phyloP scores from a whole-genome alignment of 352 stramenopile genomes.

The Globisporangium apiculatum region DNA sequence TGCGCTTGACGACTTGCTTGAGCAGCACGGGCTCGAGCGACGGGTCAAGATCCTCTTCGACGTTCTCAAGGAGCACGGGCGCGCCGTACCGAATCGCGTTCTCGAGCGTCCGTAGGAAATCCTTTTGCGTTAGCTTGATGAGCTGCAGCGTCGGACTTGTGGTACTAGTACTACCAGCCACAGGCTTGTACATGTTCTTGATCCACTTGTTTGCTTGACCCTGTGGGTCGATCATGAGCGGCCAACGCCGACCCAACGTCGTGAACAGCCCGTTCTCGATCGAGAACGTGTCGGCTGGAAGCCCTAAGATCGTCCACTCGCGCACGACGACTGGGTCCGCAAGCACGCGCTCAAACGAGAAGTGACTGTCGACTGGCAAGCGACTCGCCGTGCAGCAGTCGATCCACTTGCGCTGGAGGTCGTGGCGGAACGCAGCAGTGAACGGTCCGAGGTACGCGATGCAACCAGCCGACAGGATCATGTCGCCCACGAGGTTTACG shows the following conservation, averaged over 20 bases:
- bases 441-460: slow-evolving; percentile 92
- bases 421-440: slow-evolving; percentile 76
- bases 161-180: too few species aligned
- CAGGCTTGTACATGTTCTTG: slow-evolving; percentile 87
- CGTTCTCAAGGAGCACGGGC: slow-evolving; percentile 91
- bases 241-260: slow-evolving; percentile 86
- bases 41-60: slow-evolving; percentile 92
- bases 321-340: slow-evolving; percentile 83
- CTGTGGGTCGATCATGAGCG: slow-evolving; percentile 93
- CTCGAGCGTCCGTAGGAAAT: slow-evolving; percentile 90
- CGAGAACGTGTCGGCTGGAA: slow-evolving; percentile 90
- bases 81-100: slow-evolving; percentile 89
- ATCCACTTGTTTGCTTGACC: slow-evolving; percentile 93
- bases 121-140: slow-evolving; percentile 90
- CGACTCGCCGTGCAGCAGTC: slow-evolving; percentile 63
- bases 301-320: slow-evolving; percentile 90
- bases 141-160: slow-evolving; percentile 70
- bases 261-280: slow-evolving; percentile 92
- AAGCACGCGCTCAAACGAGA: slow-evolving; percentile 81
- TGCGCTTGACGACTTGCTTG: slow-evolving; percentile 92
- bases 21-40: slow-evolving; percentile 89
- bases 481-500: slow-evolving; percentile 91
- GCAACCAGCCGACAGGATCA: slow-evolving; percentile 88
- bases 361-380: slow-evolving; percentile 81
- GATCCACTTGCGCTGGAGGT: slow-evolving; percentile 84